Conservation (phyloP, 2,329 filamentous ascomycete genomes). For the Colletotrichum sp. region DNA sequence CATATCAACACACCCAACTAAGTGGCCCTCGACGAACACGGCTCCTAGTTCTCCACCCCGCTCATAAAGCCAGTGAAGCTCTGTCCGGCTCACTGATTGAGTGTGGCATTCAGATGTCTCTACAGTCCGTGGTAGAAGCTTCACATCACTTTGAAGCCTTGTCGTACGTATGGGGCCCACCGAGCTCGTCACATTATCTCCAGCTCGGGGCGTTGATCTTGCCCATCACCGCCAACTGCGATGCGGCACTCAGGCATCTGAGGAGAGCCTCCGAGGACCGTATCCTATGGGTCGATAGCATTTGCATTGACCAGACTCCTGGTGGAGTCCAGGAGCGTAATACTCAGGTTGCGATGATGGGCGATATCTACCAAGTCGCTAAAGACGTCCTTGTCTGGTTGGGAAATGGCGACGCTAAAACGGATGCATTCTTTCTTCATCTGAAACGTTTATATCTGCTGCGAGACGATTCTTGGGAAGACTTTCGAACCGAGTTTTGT, state of each 20-base stretch:
- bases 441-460: background rate
- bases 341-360: background rate
- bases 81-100: background rate
- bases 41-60: background rate
- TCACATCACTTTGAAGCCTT: background rate
- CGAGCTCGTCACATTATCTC: background rate
- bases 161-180: background rate
- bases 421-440: background rate
- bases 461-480: background rate
- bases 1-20: background rate
- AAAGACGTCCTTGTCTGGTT: background rate
- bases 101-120: background rate
- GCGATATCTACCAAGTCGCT: background rate
- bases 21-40: background rate
- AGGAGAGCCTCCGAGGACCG: background rate
- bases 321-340: background rate
- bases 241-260: background rate
- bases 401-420: background rate
- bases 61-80: background rate
- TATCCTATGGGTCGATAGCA: background rate
- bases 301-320: background rate
- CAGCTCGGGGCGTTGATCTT: background rate
- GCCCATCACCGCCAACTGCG: background rate
- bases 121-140: background rate
- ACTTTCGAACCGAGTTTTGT: background rate